Evolutionary conservation across 2,329 filamentous ascomycete species (phyloP), one percentile per base, ranked within the genome.

Genomic region (Pleurostoma richardsiae): DNA sequence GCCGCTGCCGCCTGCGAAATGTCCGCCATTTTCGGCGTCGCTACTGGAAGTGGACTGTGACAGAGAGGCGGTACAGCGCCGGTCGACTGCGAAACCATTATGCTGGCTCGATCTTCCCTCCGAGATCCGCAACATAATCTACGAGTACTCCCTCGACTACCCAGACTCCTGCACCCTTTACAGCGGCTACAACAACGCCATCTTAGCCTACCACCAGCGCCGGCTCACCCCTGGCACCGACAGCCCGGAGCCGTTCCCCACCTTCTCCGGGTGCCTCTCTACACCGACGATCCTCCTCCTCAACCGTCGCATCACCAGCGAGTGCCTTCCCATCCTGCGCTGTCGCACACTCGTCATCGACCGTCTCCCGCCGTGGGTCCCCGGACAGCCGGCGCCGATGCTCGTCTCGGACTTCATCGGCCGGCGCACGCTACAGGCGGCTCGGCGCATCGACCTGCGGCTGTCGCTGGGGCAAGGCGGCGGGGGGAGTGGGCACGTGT

Each of bases 111-210:
- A 44, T 6, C 59, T 67, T 40, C 63, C 65, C 2, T 42, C 56
- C 8, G 65, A 68, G 55, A 55, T 67, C 39, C 61, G 65, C 26
- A 63, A 65, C 47, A 53, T 59, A 26, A 61, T 68, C 27, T 67
- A 68, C 53, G 46, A 58, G 29, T 51, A 54, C 41, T 48, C 52
- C 19, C 45, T 63, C 38, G 47, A 53, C 19, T 64, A 59, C 33
- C 65, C 64, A 10, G 53, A 49, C 10, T 62, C 54, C 27, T 50
- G 50, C 29, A 51, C 49, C n/a, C 49, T 67, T 26, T 66, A 58
- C 51, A 51, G 60, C 11, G 43, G 52, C 5, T 65, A 62, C 46
- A 64, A 68, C 48, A 40, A 45, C 4, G 54, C 58, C 40, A 49
- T 52, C 43, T 54, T 57, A 6, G 33, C 33, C 26, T 43, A 48